phyloP scores from a whole-genome alignment of 495 filamentous ascomycete species.

The Penicillium pulvis region DNA sequence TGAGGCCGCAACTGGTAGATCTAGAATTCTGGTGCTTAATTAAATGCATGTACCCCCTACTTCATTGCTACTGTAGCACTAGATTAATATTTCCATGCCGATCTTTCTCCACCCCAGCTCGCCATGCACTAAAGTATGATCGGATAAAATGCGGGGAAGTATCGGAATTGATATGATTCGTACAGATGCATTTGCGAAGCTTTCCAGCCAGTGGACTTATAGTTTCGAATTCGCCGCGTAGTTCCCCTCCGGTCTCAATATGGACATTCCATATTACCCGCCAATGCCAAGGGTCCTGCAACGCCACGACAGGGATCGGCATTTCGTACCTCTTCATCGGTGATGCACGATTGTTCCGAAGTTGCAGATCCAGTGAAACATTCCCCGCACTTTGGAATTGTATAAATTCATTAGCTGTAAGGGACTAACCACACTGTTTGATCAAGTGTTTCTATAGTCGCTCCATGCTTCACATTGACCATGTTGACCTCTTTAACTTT shows the following conservation, averaged over 20 bases:
- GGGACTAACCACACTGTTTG: no score
- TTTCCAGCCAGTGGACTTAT: background rate
- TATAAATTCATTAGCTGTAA: background rate
- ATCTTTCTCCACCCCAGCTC: background rate
- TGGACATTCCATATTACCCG: background rate
- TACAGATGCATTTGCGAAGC: background rate
- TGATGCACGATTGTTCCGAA: conserved; percentile 8
- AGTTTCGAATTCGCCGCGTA: background rate
- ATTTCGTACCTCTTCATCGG: conserved; percentile 2
- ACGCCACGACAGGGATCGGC: conserved; percentile 15
- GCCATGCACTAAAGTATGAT: no score
- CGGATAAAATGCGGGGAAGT: no score
- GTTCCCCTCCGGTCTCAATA: conserved; percentile 4
- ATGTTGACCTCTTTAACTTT: conserved; percentile 19
- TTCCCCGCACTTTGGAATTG: conserved; percentile 18
- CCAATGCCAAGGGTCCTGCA: background rate
- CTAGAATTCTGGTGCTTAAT: no score
- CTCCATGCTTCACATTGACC: background rate
- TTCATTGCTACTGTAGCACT: background rate
- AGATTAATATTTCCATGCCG: background rate
- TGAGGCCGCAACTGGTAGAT: no score
- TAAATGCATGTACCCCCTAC: background rate
- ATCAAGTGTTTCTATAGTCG: no score
- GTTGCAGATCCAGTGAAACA: conserved; percentile 4
- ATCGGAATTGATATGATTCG: no score